Base-by-base conservation (phyloP, 768 basidiomycete species). In the Infundibulicybe gibba region DNA sequence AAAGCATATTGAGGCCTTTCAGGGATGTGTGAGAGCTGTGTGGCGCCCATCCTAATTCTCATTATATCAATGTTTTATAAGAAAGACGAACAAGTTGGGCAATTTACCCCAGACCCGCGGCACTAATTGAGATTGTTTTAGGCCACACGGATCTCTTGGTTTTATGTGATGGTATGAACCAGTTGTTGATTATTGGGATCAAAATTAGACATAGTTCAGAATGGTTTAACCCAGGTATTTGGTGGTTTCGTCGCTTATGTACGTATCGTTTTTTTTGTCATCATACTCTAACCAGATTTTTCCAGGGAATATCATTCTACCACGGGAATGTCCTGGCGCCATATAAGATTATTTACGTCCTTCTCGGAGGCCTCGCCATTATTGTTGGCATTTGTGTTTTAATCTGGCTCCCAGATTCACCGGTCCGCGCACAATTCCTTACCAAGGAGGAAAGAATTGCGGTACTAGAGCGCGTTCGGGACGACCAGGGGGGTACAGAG, bases 21-120 rank as follows among this genome's bases (percentile, higher is more conserved):
- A 83, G 82, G 82, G 33, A 82, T 84, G 83, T 78, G 77, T 55
- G 83, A 86, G 59, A 74, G 72, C 51, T 83, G 81, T 54, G 83
- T 84, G 12, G 74, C 80, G 4, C 83, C 83, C 0, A 79, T 73
- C 53, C 65, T 85, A 31, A 79, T 85, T 60, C 62, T 83, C 43
- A 72, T 84, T 33, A 72, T 83, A 35, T 76, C 79, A 9, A 81
- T 83, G 76, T 85, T 83, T 56, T 85, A 83, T 64, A 80, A 78
- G 68, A 84, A 83, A 62, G 67, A 80, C 43, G 83, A 84, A 53
- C 81, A 85, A 67, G 76, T 71, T 30, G 13, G 32, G 31, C 25
- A 25, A 25, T 25, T 25, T 25, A 25, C 8, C 25, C 8, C 25
- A 25, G 25, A 8, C 21, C 47, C n/a, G 3, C 3, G 14, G 25